Evolutionary conservation across 768 basidiomycete genomes (phyloP).

Genomic region (Hebeloma cylindrosporum): DNA sequence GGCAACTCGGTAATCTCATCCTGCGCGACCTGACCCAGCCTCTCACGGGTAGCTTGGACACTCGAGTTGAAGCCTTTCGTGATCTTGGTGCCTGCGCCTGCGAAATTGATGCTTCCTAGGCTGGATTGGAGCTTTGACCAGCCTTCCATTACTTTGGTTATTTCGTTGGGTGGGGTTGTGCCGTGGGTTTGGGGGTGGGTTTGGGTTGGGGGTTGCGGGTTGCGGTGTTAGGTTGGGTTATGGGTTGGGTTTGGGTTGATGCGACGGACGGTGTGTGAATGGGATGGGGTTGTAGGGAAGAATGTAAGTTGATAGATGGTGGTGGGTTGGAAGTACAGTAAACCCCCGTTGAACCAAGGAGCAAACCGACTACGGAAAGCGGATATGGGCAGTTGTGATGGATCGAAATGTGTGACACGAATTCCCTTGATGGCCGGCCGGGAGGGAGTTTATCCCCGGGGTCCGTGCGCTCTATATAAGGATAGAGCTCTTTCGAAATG

Average conservation of each 20-base stretch:
- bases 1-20: slow-evolving; percentile 96
- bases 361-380: no score
- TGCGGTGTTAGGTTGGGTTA: slow-evolving; percentile 1
- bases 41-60: slow-evolving; percentile 85
- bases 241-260: no score
- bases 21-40: slow-evolving; percentile 82
- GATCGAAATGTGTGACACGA: no score
- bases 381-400: no score
- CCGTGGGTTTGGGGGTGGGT: slow-evolving; percentile 17
- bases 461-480: no score
- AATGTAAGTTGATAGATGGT: not conserved
- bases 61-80: slow-evolving; percentile 79
- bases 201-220: slow-evolving; percentile 3
- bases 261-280: no score
- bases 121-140: slow-evolving; percentile 74
- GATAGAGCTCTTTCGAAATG: no score
- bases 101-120: slow-evolving; percentile 63
- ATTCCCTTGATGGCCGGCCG: no score
- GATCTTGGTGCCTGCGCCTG: slow-evolving; percentile 73
- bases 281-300: not conserved
- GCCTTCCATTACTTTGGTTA: slow-evolving; percentile 44
- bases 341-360: no score
- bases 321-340: no score
- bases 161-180: slow-evolving; percentile 11
- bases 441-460: no score